phyloP scores from a whole-genome alignment of 1,284 basidiomycete genomes.

The Vanrija sp. region DNA sequence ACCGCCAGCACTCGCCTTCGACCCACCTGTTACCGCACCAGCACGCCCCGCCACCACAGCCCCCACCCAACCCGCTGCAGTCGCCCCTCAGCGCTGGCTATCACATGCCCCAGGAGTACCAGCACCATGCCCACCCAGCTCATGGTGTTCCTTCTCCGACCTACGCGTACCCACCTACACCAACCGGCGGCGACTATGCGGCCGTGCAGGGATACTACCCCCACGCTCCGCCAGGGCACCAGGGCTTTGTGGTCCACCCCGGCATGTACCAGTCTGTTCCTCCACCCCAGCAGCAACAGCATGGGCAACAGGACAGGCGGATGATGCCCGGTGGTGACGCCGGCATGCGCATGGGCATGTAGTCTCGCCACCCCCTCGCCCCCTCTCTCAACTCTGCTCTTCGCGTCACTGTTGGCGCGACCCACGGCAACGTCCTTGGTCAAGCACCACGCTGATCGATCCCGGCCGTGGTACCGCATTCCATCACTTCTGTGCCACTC shows the following conservation, averaged over 20 bases:
- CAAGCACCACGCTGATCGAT: background rate
- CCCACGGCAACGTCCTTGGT: background rate
- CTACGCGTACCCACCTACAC: conserved; percentile 18
- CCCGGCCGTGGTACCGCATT: background rate
- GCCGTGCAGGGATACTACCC: conserved; percentile 16
- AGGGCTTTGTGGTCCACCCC: conserved; percentile 12
- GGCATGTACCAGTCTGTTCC: conserved; percentile 20
- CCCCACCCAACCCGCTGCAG: conserved; percentile 19
- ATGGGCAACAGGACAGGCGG: conserved; percentile 20
- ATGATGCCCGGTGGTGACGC: conserved; percentile 11
- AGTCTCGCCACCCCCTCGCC: background rate
- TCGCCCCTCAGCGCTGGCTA: conserved; percentile 33
- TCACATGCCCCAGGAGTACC: conserved; percentile 35
- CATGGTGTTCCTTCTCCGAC: conserved; percentile 16
- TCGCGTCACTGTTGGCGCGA: too few species aligned
- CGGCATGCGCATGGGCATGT: conserved; percentile 33
- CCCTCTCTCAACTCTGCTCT: too few species aligned
- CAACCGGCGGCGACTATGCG: conserved; percentile 11
- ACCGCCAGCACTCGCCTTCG: conserved; percentile 28
- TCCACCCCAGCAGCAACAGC: conserved; percentile 18
- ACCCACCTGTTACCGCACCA: conserved; percentile 15
- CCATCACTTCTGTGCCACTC: background rate
- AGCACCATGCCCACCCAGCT: conserved; percentile 13
- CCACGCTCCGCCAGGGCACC: conserved; percentile 18
- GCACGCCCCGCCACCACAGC: conserved; percentile 5